Evolutionary conservation across 345 rosid genomes (phyloP).

Genomic region (Arabidopsis arenosa): DNA sequence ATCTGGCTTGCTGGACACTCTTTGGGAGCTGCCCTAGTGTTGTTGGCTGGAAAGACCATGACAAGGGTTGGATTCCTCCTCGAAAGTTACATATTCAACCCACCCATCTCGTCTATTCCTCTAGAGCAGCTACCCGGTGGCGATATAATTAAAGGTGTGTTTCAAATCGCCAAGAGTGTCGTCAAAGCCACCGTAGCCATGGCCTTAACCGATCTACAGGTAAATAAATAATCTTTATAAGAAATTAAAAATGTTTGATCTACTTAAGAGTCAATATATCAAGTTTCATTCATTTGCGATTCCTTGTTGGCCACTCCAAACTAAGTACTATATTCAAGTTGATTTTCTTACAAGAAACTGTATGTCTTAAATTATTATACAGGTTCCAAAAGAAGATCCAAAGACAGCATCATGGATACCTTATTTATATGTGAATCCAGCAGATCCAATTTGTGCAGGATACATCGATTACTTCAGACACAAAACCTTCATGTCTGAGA

Average conservation of each 20-base stretch:
- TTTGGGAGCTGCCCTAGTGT: conserved; percentile 63
- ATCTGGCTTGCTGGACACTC: conserved; percentile 73
- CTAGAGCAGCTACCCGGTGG: conserved; percentile 42
- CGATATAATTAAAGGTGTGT: background rate
- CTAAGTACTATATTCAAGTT: background rate
- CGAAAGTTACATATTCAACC: conserved; percentile 61
- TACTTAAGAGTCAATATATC: background rate
- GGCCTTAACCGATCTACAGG: background rate
- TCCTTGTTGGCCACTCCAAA: too few species aligned
- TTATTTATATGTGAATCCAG: conserved; percentile 54
- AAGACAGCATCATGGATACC: conserved; percentile 57
- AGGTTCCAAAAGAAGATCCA: conserved; percentile 24
- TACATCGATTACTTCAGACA: conserved; percentile 62
- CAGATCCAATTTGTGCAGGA: conserved; percentile 60
- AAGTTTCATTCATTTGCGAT: background rate
- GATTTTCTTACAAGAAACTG: background rate
- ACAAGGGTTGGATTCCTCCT: conserved; percentile 36
- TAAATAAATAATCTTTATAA: background rate
- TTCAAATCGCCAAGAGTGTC: background rate
- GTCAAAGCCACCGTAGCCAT: conserved; percentile 11
- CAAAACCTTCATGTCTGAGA: conserved; percentile 56
- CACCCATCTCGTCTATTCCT: conserved; percentile 61
- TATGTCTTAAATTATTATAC: background rate
- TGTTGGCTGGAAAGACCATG: conserved; percentile 62
- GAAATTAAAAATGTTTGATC: background rate